Evolutionary conservation across 805 yeast genomes (phyloP).

Genomic region (Cyberlindnera nakhonratchasimensis): DNA sequence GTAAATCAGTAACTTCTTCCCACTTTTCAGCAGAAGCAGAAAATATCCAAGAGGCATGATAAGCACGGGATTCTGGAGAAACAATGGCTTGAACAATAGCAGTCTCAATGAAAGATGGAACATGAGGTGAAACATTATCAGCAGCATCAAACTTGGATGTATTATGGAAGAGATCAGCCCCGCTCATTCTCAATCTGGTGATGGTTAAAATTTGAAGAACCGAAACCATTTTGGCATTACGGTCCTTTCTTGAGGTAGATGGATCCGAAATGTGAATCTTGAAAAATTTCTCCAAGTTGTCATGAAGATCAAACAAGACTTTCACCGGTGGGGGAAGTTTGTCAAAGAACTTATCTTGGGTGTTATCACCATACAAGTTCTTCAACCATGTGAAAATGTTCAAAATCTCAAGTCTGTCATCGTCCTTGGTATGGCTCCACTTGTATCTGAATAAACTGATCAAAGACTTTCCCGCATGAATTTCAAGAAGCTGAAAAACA

Average conservation of each 20-base stretch:
- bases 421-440: slow-evolving; percentile 33
- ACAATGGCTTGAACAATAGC: slow-evolving; percentile 70
- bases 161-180: slow-evolving; percentile 41
- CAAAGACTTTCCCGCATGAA: slow-evolving; percentile 55
- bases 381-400: slow-evolving; percentile 72
- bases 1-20: slow-evolving; percentile 31
- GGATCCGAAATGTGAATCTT: slow-evolving; percentile 62
- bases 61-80: slow-evolving; percentile 76
- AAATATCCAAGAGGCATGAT: slow-evolving; percentile 63
- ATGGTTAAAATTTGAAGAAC: slow-evolving; percentile 63
- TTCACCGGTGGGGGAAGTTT: slow-evolving; percentile 68
- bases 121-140: slow-evolving; percentile 39
- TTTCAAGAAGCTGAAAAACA: slow-evolving; percentile 69
- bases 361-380: slow-evolving; percentile 44
- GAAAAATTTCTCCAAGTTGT: slow-evolving; percentile 61
- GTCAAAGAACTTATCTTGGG: slow-evolving; percentile 40
- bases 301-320: slow-evolving; percentile 62
- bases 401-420: slow-evolving; percentile 57
- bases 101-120: slow-evolving; percentile 85
- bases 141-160: slow-evolving; percentile 9
- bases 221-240: slow-evolving; percentile 67
- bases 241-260: slow-evolving; percentile 49
- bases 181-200: slow-evolving; percentile 63
- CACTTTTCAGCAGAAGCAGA: slow-evolving; percentile 38
- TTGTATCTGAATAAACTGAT: slow-evolving; percentile 53